Percentiles rank a stretch among this genome's conserved stretches.
Conservation (phyloP, 306 rosid genomes). For the peach (Prunus persica) region DNA sequence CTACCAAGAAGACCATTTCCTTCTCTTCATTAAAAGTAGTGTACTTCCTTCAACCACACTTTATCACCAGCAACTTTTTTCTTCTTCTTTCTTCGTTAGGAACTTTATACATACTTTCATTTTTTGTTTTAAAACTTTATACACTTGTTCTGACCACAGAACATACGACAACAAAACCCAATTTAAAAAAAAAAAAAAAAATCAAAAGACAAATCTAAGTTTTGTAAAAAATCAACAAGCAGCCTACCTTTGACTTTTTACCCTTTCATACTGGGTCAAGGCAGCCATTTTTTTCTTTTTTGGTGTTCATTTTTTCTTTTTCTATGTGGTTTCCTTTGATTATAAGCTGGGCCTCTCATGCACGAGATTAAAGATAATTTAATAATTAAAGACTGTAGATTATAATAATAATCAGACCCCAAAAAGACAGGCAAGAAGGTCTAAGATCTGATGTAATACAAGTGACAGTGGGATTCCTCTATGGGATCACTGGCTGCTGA, state of each 20-base stretch:
- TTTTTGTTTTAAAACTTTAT: background rate
- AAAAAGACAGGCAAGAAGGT: slow-evolving; percentile 16
- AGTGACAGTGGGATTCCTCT: slow-evolving; percentile 48
- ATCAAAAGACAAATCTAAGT: slow-evolving; percentile 14
- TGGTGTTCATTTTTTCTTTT: background rate
- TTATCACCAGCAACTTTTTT: slow-evolving; percentile 12
- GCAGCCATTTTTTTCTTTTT: slow-evolving; percentile 22
- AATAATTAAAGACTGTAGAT: background rate
- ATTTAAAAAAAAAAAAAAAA: background rate
- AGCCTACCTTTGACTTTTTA: slow-evolving; percentile 43
- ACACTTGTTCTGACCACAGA: background rate
- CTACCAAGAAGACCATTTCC: slow-evolving; percentile 46
- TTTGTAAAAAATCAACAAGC: slow-evolving; percentile 31
- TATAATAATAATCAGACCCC: background rate
- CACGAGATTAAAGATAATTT: background rate
- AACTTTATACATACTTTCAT: background rate
- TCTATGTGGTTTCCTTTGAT: background rate
- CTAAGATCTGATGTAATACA: slow-evolving; percentile 38
- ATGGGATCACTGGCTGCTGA: slow-evolving; percentile 28
- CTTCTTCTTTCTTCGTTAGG: background rate
- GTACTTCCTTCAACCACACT: slow-evolving; percentile 34
- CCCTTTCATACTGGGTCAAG: slow-evolving; percentile 20
- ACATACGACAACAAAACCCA: slow-evolving; percentile 5
- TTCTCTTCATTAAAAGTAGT: slow-evolving; percentile 20
- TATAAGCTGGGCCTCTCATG: background rate